Percentiles rank a stretch among this genome's conserved stretches.
These are phyloP conservation scores for Xerophyta viscosa DNA, from an alignment of 106 monocot genomes.

Conservation along the genomic window DNA sequence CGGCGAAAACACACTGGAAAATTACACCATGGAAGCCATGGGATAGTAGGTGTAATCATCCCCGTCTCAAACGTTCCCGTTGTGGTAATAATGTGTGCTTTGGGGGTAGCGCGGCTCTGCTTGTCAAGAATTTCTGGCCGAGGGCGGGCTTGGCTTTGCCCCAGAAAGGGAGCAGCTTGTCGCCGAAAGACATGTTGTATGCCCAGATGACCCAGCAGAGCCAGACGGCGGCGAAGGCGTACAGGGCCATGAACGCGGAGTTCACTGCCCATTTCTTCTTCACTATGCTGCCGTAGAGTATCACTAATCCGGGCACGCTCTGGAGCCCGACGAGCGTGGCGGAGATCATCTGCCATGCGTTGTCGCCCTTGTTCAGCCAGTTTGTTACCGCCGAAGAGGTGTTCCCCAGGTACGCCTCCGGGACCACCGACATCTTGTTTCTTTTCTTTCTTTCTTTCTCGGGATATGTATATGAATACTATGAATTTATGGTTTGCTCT, in stretches of 20 bases:
- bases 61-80: conserved; percentile 15
- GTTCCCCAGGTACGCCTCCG: conserved; percentile 7
- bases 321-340: no score
- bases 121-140: conserved; percentile 5
- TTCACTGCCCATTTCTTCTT: no score
- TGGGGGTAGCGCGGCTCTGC: conserved; percentile 17
- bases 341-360: no score
- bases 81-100: conserved; percentile 9
- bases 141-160: conserved; percentile 24
- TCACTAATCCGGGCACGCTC: no score
- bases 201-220: conserved; percentile 30
- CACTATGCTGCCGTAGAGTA: no score
- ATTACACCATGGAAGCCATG: conserved; percentile 26
- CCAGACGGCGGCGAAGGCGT: conserved; percentile 38
- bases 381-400: conserved; percentile 6
- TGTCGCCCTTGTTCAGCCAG: no score
- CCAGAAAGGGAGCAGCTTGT: conserved; percentile 16
- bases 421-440: conserved; percentile 1
- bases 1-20: conserved; percentile 45
- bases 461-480: no score
- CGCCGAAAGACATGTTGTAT: conserved; percentile 41
- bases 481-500: no score
- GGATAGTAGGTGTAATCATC: conserved; percentile 28
- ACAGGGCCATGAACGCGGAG: conserved; percentile 53
- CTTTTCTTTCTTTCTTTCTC: no score